Evolutionary conservation across 78 protist species (phyloP), one percentile per base, ranked within the genome.

Genomic region (Polysphondylium violaceum): DNA sequence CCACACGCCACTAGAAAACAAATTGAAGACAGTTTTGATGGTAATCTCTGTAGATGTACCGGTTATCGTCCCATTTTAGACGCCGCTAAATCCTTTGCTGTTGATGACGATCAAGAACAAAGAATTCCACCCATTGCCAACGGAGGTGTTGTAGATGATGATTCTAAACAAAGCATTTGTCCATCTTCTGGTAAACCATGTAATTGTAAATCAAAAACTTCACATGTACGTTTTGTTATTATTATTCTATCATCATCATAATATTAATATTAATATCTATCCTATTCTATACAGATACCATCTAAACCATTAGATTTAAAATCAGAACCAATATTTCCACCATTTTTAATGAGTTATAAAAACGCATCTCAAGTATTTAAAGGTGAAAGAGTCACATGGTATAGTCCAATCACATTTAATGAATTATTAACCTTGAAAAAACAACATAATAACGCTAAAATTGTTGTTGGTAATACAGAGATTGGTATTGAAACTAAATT

Each of bases 11-110:
- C 69, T n/a, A 36, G 38, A 40, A 74, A 38, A 14, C 91, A 94
- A 29, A 23, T 96, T 19, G 98, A 97, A 85, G 53, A 78, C 17
- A 7, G 68, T 21, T 43, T 98, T 53, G 97, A 97, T 29, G 99
- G 99, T 60, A 98, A 98, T 77, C 43, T 98, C 7, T 98, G 99
- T 74, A 89, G 99, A 53, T 98, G 99, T 95, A 98, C 99, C 14
- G 99, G 99, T 16, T 98, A 98, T 77, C 55, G 99, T 6, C 98
- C 99, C 43, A 98, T 98, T 50, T 51, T 95, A 21, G 97, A 97
- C 36, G 96, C 95, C 12, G 97, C 97, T 9, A 64, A 53, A 50
- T 78, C 92, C 8, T 83, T 93, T 47, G 58, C 63, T 31, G 8
- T 17, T 17, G 61, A 60, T 29, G 68, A 29, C 25, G 35, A 60